A percentile compares a stretch with the other conserved stretches of the same genome.
phyloP scores from a whole-genome alignment of 2,329 filamentous ascomycete species.

The Didymella pomorum region DNA sequence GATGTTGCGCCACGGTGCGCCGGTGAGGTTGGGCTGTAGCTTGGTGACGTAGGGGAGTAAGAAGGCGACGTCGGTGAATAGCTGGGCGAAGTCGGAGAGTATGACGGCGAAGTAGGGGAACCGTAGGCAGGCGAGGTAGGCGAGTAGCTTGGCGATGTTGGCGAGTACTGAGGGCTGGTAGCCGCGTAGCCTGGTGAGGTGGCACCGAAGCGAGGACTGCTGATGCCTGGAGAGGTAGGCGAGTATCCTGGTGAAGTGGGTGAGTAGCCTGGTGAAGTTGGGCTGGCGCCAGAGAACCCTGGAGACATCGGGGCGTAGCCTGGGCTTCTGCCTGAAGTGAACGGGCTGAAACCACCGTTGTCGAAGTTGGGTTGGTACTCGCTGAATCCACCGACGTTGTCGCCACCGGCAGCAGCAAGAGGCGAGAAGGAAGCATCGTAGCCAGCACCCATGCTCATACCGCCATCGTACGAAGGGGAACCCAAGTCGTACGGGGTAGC shows the following conservation, averaged over 20 bases:
- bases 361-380: conserved; percentile 59
- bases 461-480: conserved; percentile 68
- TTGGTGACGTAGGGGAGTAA: conserved; percentile 64
- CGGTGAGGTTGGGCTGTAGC: conserved; percentile 62
- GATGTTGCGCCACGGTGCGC: conserved; percentile 53
- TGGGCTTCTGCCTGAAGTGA: conserved; percentile 69
- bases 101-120: conserved; percentile 51
- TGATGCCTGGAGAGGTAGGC: conserved; percentile 72
- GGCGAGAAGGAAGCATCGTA: conserved; percentile 73
- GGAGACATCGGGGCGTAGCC: conserved; percentile 71
- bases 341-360: conserved; percentile 71
- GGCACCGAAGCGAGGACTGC: conserved; percentile 63
- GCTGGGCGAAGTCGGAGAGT: conserved; percentile 66
- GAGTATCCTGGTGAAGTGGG: conserved; percentile 53
- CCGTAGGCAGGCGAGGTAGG: conserved; percentile 62
- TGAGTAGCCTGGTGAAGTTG: conserved; percentile 57
- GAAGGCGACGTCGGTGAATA: conserved; percentile 61
- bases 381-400: conserved; percentile 63
- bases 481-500: conserved; percentile 90
- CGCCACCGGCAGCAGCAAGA: conserved; percentile 73
- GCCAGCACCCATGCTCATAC: conserved; percentile 68
- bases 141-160: conserved; percentile 68
- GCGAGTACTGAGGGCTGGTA: conserved; percentile 58
- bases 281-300: conserved; percentile 52
- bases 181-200: conserved; percentile 62